These are phyloP conservation scores for Danielia reshetovae DNA, from an alignment of 805 yeast species.

Conservation along the genomic window DNA sequence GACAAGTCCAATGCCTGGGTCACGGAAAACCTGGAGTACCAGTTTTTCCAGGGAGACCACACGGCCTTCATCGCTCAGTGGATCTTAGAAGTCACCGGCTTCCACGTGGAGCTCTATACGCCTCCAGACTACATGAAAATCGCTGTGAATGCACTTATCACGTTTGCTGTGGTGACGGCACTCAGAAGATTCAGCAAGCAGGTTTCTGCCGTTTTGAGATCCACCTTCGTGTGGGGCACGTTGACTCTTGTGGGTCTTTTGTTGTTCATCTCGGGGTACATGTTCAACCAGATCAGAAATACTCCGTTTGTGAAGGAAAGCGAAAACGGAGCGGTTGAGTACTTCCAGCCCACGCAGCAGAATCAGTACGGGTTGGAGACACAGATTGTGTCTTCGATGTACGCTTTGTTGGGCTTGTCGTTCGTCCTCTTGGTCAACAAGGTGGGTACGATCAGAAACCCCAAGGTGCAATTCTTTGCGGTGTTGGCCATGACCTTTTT, in stretches of 20 bases:
- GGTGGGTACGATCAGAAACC: conserved; percentile 45
- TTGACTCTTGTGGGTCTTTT: conserved; percentile 58
- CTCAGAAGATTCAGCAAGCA: conserved; percentile 25
- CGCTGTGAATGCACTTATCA: conserved; percentile 31
- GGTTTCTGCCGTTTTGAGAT: conserved; percentile 39
- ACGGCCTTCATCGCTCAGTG: conserved; percentile 33
- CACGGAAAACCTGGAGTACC: conserved; percentile 33
- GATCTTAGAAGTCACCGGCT: conserved; percentile 32
- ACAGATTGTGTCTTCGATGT: conserved; percentile 72
- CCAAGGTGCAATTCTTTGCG: conserved; percentile 46
- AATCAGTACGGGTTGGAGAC: conserved; percentile 85
- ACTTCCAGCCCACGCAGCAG: conserved; percentile 21
- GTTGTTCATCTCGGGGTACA: conserved; percentile 81
- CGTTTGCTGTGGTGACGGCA: conserved; percentile 27
- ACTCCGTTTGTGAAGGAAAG: conserved; percentile 32
- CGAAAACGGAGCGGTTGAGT: conserved; percentile 6
- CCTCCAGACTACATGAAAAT: conserved; percentile 42
- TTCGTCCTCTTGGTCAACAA: conserved; percentile 56
- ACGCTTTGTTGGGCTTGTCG: conserved; percentile 62
- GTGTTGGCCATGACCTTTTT: conserved; percentile 41
- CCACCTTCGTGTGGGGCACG: conserved; percentile 70
- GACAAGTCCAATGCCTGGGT: conserved; percentile 27
- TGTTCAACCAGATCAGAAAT: conserved; percentile 88
- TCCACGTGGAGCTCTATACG: conserved; percentile 31
- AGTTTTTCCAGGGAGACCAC: conserved; percentile 45